Conservation (phyloP, 2,329 filamentous ascomycete species). For the Fragosphaeria purpurea region DNA sequence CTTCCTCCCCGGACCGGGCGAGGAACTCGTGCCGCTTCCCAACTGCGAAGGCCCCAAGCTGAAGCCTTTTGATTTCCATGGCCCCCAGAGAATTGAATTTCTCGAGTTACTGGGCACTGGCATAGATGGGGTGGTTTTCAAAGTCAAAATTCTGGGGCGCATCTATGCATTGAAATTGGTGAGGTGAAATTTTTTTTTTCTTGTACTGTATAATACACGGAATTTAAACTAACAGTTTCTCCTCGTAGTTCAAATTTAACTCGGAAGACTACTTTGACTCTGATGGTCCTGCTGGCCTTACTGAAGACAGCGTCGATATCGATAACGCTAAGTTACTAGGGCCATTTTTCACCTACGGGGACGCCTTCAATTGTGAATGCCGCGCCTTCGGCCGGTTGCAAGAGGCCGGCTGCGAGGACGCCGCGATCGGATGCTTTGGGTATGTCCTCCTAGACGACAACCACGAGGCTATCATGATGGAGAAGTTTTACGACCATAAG, state of each 20-base stretch:
- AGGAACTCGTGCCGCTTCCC: background rate
- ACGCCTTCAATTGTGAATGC: constrained; percentile 19
- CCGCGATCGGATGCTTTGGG: constrained; percentile 17
- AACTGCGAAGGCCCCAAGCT: background rate
- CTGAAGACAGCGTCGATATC: too few species aligned
- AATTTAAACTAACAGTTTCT: too few species aligned
- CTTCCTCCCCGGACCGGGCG: background rate
- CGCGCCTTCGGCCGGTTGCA: constrained; percentile 20
- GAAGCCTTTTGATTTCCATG: background rate
- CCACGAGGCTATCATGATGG: constrained; percentile 7
- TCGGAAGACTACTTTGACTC: too few species aligned
- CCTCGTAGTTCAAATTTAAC: too few species aligned
- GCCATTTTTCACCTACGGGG: constrained; percentile 13
- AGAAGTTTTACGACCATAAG: background rate
- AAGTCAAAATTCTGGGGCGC: constrained; percentile 10
- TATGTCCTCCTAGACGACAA: constrained; percentile 18
- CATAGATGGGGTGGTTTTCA: constrained; percentile 12
- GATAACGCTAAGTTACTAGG: background rate
- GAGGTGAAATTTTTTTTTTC: background rate
- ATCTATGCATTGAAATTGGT: constrained; percentile 17
- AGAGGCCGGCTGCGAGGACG: constrained; percentile 16
- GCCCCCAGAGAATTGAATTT: constrained; percentile 15
- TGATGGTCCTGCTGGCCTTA: too few species aligned
- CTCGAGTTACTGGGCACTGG: constrained; percentile 12
- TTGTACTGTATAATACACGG: too few species aligned